Evolutionary conservation across 2,329 filamentous ascomycete genomes (phyloP).

Genomic region (Beauveria sp.): DNA sequence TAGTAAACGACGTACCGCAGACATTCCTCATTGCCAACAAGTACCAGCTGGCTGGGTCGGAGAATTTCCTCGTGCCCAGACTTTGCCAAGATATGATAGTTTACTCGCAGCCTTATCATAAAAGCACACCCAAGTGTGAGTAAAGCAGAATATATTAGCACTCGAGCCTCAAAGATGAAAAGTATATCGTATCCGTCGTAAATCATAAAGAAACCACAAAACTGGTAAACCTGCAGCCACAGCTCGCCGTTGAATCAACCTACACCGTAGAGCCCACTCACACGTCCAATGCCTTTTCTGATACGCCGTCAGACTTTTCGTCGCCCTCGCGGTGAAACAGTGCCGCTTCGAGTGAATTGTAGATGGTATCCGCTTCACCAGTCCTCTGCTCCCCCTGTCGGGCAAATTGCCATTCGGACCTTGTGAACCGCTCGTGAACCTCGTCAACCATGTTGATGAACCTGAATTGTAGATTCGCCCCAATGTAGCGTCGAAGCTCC

Average conservation of each 20-base stretch:
- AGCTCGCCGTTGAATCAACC: neutral
- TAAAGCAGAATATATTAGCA: neutral
- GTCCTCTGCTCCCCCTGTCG: conserved; percentile 21
- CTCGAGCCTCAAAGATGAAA: neutral
- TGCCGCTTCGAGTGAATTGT: conserved; percentile 15
- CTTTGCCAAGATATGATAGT: neutral
- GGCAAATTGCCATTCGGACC: conserved; percentile 30
- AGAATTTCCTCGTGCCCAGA: neutral
- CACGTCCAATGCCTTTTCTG: conserved; percentile 16
- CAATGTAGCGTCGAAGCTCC: conserved; percentile 42
- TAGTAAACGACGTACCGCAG: neutral
- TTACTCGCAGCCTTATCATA: neutral
- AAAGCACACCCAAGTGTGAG: neutral
- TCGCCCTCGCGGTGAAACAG: conserved; percentile 15
- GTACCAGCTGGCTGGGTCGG: neutral
- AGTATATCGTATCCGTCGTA: neutral
- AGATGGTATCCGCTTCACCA: conserved; percentile 15
- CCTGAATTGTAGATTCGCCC: conserved; percentile 36
- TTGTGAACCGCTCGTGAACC: conserved; percentile 30
- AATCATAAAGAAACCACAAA: neutral
- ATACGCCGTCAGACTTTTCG: conserved; percentile 12
- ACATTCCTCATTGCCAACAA: neutral
- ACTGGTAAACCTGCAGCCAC: neutral
- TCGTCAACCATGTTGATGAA: conserved; percentile 41
- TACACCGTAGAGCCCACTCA: neutral